A percentile compares a stretch with the other conserved stretches of the same genome.
Evolutionary conservation across 345 rosid species (phyloP).

Genomic region (Leavenworthia alabamica): DNA sequence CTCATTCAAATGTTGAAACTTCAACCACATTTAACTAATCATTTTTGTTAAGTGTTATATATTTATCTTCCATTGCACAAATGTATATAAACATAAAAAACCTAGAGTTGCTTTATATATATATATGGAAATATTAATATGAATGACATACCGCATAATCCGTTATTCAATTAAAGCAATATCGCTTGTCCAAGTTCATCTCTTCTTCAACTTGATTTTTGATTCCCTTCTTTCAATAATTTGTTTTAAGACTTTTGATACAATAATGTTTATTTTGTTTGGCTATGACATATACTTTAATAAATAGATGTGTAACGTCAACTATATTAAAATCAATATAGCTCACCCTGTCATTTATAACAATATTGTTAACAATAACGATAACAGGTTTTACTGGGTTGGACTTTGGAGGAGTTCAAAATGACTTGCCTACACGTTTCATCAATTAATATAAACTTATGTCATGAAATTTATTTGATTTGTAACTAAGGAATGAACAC

Average conservation of each 20-base stretch:
- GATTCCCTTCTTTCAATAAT: slow-evolving; percentile 8
- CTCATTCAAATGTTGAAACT: background rate
- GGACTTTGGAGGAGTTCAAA: background rate
- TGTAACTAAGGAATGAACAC: background rate
- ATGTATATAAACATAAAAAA: background rate
- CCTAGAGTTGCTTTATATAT: background rate
- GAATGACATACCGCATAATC: slow-evolving; percentile 1
- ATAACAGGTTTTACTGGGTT: background rate
- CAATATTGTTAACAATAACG: background rate
- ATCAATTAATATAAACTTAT: background rate
- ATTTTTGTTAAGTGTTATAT: background rate
- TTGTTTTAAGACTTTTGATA: slow-evolving; percentile 15
- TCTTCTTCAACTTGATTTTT: slow-evolving; percentile 8
- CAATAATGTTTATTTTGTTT: background rate
- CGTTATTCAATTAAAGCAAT: slow-evolving; percentile 8
- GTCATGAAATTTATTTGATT: background rate
- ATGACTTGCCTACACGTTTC: background rate
- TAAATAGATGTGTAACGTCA: background rate
- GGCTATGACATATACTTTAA: slow-evolving; percentile 4
- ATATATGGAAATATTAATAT: background rate
- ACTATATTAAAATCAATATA: background rate
- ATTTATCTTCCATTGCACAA: background rate
- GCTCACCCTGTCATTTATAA: background rate
- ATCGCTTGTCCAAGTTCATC: background rate
- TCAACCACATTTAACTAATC: background rate